Evolutionary conservation across 177 flowering plant genomes (phyloP).

Genomic region (Vitis hybrid): DNA sequence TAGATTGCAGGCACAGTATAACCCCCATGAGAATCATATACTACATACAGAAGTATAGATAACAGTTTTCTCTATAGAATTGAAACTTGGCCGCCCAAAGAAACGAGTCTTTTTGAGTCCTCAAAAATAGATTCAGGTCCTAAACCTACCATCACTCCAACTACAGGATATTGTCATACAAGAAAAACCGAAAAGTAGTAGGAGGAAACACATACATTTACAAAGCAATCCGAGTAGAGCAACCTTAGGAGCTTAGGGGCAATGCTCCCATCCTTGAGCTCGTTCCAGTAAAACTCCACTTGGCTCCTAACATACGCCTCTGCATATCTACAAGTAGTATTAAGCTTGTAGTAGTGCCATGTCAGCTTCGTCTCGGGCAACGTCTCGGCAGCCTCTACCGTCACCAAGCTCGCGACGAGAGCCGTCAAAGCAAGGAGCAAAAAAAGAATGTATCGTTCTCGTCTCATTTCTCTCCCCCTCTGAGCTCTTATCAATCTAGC

Average conservation of each 20-base stretch:
- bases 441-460: not conserved
- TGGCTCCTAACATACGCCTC: conserved; percentile 56
- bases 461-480: no score
- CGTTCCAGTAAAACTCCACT: conserved; percentile 36
- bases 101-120: no score
- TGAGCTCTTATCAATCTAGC: not conserved
- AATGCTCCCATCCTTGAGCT: conserved; percentile 34
- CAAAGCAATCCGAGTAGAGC: conserved; percentile 76
- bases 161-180: not conserved
- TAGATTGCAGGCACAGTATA: conserved; percentile 7
- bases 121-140: no score
- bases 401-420: not conserved
- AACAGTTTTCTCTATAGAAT: no score
- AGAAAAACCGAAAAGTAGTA: not conserved
- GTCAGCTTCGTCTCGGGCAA: conserved; percentile 27
- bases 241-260: conserved; percentile 58
- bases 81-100: no score
- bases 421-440: conserved; percentile 5
- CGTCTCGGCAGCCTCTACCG: conserved; percentile 17
- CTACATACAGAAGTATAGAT: not conserved
- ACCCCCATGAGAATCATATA: not conserved
- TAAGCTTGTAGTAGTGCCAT: conserved; percentile 56
- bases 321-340: conserved; percentile 39
- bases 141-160: not conserved
- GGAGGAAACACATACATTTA: conserved; percentile 38